Percentiles rank a stretch among this genome's conserved stretches.
Evolutionary conservation across 139 green algal genomes (phyloP).

Genomic region (Coccomyxa sp.): DNA sequence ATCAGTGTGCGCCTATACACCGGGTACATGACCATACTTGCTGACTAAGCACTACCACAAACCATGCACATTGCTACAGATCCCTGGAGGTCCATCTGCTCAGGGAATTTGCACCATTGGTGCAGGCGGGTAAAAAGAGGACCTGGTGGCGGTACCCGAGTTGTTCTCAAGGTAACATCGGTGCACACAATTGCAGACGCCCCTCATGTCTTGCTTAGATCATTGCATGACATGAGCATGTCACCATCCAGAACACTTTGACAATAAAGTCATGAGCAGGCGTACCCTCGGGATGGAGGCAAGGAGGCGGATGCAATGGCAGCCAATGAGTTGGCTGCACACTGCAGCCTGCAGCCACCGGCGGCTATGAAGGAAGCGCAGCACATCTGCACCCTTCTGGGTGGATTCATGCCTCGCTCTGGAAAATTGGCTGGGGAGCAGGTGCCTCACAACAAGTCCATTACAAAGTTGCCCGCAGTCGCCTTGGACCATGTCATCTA

Average conservation of each 20-base stretch:
- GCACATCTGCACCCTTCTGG: constrained; percentile 18
- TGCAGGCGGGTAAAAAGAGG: background rate
- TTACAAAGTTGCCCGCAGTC: background rate
- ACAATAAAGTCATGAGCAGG: constrained; percentile 1
- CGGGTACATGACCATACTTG: background rate
- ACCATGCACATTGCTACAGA: background rate
- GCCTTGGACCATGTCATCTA: background rate
- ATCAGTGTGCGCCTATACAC: constrained; percentile 3
- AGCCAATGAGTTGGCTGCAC: constrained; percentile 27
- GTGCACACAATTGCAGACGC: too few species aligned
- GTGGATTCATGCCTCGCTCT: constrained; percentile 7
- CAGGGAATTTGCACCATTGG: background rate
- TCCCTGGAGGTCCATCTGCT: background rate
- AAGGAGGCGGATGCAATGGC: constrained; percentile 13
- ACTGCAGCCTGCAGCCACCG: constrained; percentile 20
- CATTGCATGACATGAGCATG: too few species aligned
- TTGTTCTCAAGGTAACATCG: constrained; percentile 12
- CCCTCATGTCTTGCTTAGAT: too few species aligned
- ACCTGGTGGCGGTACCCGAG: background rate
- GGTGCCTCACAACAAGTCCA: background rate
- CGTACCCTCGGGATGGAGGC: background rate
- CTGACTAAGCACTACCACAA: background rate
- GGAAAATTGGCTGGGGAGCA: background rate
- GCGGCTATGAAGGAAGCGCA: constrained; percentile 1
- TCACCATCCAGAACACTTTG: too few species aligned